These are phyloP conservation scores for Aulographum hederae DNA, from an alignment of 2,329 filamentous ascomycete genomes.

Conservation along the genomic window DNA sequence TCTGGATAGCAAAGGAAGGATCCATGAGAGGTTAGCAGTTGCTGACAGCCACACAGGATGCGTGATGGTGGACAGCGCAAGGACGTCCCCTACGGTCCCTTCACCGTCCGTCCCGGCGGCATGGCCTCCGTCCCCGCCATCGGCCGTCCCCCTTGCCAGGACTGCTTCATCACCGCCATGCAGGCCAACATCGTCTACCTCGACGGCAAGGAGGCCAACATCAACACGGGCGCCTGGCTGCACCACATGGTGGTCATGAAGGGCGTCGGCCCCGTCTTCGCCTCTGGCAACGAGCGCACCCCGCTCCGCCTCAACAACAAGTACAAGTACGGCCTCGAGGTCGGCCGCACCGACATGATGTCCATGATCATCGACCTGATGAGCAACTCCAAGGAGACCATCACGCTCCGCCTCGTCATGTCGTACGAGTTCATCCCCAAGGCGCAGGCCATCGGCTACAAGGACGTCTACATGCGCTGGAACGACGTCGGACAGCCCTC, in stretches of 20 bases:
- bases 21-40: not conserved
- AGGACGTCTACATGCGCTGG: not conserved
- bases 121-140: not conserved
- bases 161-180: not conserved
- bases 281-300: slow-evolving; percentile 1
- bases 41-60: not conserved
- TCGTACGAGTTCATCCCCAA: slow-evolving; percentile 1
- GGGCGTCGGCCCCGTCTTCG: not conserved
- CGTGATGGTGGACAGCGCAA: slow-evolving; percentile 1
- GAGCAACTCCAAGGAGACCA: not conserved
- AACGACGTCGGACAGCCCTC: not conserved
- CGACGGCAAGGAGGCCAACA: not conserved
- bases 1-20: not conserved
- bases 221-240: not conserved
- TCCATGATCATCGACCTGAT: not conserved
- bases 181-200: not conserved
- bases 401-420: not conserved
- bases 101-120: not conserved
- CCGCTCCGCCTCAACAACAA: not conserved
- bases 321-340: slow-evolving; percentile 1
- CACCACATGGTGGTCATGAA: not conserved
- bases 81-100: slow-evolving; percentile 3
- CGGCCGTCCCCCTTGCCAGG: not conserved
- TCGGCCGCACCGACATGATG: not conserved
- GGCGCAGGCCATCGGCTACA: not conserved